phyloP scores from a whole-genome alignment of 495 filamentous ascomycete species.

The Copromyces sp. region DNA sequence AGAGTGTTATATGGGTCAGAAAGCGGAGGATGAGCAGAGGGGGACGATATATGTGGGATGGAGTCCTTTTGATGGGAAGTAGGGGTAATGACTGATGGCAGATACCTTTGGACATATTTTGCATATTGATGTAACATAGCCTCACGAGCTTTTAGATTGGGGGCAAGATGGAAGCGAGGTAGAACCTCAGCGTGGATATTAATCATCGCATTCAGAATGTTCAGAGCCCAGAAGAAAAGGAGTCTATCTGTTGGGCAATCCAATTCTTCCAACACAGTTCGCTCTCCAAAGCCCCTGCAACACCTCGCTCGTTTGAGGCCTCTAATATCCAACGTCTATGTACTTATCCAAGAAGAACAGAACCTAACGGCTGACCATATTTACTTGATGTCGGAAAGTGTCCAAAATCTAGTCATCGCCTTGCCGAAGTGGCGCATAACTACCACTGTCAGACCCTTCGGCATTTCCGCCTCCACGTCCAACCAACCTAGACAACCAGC shows the following conservation, averaged over 20 bases:
- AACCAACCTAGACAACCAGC: constrained; percentile 40
- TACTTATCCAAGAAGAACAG: background rate
- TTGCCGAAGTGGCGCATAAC: constrained; percentile 35
- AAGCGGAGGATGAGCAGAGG: background rate
- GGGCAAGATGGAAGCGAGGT: background rate
- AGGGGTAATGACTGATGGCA: background rate
- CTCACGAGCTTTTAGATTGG: background rate
- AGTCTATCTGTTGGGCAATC: background rate
- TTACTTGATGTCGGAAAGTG: background rate
- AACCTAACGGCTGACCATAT: background rate
- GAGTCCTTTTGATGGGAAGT: background rate
- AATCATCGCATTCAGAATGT: background rate
- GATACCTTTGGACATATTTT: background rate
- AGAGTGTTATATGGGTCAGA: background rate
- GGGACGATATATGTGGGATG: background rate
- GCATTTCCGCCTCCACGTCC: constrained; percentile 17
- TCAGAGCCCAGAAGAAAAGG: background rate
- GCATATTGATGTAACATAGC: background rate
- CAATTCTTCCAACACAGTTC: background rate
- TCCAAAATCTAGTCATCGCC: constrained; percentile 24
- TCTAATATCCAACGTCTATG: background rate
- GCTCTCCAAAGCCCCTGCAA: background rate
- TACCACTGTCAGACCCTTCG: constrained; percentile 18
- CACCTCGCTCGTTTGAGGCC: background rate
- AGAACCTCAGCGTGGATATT: background rate